Conservation (phyloP, 345 rosid species). For the Salix arbutifolia region DNA sequence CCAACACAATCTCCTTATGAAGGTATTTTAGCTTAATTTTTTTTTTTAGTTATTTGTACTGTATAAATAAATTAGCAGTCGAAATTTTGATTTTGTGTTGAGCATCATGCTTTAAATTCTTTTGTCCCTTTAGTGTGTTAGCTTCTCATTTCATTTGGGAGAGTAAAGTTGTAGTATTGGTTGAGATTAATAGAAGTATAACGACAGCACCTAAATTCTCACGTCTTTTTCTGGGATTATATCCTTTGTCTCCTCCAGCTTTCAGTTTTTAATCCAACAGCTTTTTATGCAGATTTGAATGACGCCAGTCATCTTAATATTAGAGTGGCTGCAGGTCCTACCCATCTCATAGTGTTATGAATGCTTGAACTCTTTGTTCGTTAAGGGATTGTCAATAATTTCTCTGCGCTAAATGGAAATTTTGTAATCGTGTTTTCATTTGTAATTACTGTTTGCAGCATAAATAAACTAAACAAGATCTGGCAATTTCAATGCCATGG, state of each 20-base stretch:
- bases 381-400: background rate
- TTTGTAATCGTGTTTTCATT: background rate
- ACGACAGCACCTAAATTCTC: background rate
- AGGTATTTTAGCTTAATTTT: conserved; percentile 40
- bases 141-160: background rate
- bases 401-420: background rate
- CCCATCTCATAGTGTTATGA: background rate
- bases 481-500: background rate
- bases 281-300: background rate
- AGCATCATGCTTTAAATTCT: background rate
- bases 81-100: background rate
- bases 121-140: background rate
- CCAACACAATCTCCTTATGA: conserved; percentile 95
- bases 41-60: background rate
- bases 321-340: background rate
- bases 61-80: background rate
- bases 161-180: background rate
- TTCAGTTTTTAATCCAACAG: background rate
- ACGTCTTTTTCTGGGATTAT: background rate
- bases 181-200: background rate
- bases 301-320: background rate
- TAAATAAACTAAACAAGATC: background rate
- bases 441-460: background rate
- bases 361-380: background rate
- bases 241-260: background rate